Conservation (phyloP, 352 stramenopile species). For the Globisporangium radiosum region DNA sequence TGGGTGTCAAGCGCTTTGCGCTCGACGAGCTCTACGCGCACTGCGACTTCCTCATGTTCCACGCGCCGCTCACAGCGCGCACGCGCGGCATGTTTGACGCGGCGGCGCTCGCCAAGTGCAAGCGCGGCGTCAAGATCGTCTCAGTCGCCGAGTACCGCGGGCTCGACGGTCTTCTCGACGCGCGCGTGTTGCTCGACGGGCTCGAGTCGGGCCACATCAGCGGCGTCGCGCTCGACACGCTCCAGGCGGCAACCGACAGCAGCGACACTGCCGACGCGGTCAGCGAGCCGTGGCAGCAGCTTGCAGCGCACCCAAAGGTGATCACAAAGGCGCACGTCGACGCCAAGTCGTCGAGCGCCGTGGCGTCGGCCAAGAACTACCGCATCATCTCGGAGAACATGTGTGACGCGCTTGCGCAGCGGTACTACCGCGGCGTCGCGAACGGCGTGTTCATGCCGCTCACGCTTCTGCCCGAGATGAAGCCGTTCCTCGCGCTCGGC, state of each 20-base stretch:
- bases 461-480: slow-evolving; percentile 72
- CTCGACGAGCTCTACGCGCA: slow-evolving; percentile 58
- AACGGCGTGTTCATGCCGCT: slow-evolving; percentile 82
- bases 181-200: slow-evolving; percentile 61
- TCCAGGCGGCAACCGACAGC: slow-evolving; percentile 21
- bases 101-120: slow-evolving; percentile 81
- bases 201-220: slow-evolving; percentile 74
- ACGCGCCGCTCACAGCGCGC: slow-evolving; percentile 92
- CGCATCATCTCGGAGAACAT: slow-evolving; percentile 74
- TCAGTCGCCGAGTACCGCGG: slow-evolving; percentile 71
- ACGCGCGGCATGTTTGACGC: slow-evolving; percentile 87
- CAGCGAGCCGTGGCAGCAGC: slow-evolving; percentile 41
- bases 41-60: slow-evolving; percentile 92
- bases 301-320: slow-evolving; percentile 86
- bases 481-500: slow-evolving; percentile 67
- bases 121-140: slow-evolving; percentile 87
- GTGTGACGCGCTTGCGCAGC: slow-evolving; percentile 55
- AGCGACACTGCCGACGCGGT: slow-evolving; percentile 9
- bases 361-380: slow-evolving; percentile 65
- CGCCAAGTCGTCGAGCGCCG: slow-evolving; percentile 80
- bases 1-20: slow-evolving; percentile 57
- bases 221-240: slow-evolving; percentile 78
- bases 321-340: slow-evolving; percentile 87
- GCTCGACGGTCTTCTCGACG: slow-evolving; percentile 72
- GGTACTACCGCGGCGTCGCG: slow-evolving; percentile 73